Evolutionary conservation across 2,329 filamentous ascomycete genomes (phyloP), one percentile per base, ranked within the genome.

Genomic region (Ascochyta clinopodiicola): DNA sequence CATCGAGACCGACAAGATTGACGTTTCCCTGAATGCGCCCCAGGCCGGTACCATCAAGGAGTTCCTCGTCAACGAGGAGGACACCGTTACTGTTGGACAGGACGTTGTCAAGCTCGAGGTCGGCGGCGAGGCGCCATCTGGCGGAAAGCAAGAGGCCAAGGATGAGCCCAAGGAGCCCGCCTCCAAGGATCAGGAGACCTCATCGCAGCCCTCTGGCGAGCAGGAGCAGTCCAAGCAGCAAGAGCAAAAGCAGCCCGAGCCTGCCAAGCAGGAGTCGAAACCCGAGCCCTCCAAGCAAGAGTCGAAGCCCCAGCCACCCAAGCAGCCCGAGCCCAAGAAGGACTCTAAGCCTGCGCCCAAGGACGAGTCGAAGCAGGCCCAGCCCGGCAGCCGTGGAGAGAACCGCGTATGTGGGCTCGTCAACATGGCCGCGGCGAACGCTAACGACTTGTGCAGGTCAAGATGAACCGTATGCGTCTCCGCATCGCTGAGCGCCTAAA

Each of bases 401-500:
- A 89, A 91, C 62, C 87, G 92, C 59, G 92, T 94, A 86, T 64
- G 90, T 80, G 88, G 78, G 34, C 22, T 21, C 64, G 6, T 38
- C 12, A 24, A 4, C 9, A 9, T 19, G 43, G 2, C 13, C 10
- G 10, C 15, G 19, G 4, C 25, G 29, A 31, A 32, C 55, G 36
- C 64, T 68, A 35, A 68, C 40, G 42, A 40, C 21, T n/a, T 47
- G 12, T 61, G 51, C 68, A 95, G 91, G 92, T 98, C 71, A 99
- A 99, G 85, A 99, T 99, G 95, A 98, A 98, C 83, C 92, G 95
- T 63, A 99, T 99, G 95, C 92, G 95, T 64, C 86, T 98, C 59
- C 89, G 95, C 60, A 99, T 98, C 67, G 92, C 95, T 45, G 95
- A 99, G 82, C 92, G 95, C 67, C 86, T 99, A 63, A 99, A 99